Evolutionary conservation across 106 monocot species (phyloP).

Genomic region (Acorus gramineus): DNA sequence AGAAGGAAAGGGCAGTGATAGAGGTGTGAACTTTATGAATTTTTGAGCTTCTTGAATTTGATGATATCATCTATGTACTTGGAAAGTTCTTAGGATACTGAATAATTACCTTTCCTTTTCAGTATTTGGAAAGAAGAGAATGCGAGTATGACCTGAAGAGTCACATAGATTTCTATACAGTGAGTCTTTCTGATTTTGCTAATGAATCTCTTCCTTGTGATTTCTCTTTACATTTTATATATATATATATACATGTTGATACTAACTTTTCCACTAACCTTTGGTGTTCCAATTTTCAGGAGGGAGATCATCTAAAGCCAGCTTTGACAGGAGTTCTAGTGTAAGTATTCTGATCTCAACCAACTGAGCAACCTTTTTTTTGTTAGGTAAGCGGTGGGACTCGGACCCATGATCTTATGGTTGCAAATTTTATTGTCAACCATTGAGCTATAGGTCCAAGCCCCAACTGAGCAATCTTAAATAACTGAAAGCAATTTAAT

Average conservation of each 20-base stretch:
- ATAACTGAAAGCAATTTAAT: too few relatives aligned
- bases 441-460: too few relatives aligned
- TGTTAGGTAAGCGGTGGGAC: too few relatives aligned
- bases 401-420: too few relatives aligned
- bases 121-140: conserved; percentile 89
- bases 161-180: conserved; percentile 60
- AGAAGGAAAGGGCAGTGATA: conserved; percentile 58
- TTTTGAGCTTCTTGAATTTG: background rate
- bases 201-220: background rate
- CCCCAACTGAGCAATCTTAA: too few relatives aligned
- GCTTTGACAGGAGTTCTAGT: conserved; percentile 54
- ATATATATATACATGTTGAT: too few relatives aligned
- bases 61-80: background rate
- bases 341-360: conserved; percentile 25
- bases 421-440: too few relatives aligned
- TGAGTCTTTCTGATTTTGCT: conserved; percentile 9
- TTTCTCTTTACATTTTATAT: background rate
- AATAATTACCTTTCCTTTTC: conserved; percentile 5
- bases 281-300: conserved; percentile 26
- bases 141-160: conserved; percentile 84
- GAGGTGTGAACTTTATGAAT: conserved; percentile 21
- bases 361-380: too few relatives aligned
- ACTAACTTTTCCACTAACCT: background rate
- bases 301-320: conserved; percentile 33
- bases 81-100: background rate